Evolutionary conservation across 371 early-diverging fungal species (phyloP).

Genomic region (Haplosporangium sp.): DNA sequence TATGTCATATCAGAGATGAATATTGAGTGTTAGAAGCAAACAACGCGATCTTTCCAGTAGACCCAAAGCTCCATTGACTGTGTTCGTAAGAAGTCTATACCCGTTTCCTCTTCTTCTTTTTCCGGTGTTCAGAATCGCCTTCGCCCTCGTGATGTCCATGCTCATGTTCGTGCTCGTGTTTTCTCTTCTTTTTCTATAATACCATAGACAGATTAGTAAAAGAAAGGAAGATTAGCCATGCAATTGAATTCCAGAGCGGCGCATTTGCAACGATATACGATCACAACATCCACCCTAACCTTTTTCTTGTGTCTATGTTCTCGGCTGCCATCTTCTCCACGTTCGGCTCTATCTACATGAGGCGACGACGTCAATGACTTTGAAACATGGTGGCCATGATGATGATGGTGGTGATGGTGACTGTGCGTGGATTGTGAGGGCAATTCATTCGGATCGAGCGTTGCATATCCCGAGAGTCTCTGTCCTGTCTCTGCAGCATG

Average conservation of each 20-base stretch:
- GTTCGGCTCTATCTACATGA: slow-evolving; percentile 51
- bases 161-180: slow-evolving; percentile 68
- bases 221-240: neutral
- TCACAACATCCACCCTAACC: slow-evolving; percentile 44
- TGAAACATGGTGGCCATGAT: slow-evolving; percentile 28
- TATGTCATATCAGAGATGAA: neutral
- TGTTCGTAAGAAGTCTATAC: slow-evolving; percentile 28
- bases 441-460: neutral
- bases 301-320: slow-evolving; percentile 72
- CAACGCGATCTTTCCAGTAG: neutral
- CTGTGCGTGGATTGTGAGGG: slow-evolving; percentile 22
- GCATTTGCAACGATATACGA: too few species aligned
- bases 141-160: slow-evolving; percentile 61
- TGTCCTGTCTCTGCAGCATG: slow-evolving; percentile 7
- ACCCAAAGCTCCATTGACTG: neutral
- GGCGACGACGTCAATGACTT: slow-evolving; percentile 49
- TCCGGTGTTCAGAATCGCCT: slow-evolving; percentile 63
- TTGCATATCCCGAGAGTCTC: slow-evolving; percentile 14
- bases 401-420: slow-evolving; percentile 28
- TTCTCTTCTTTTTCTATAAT: slow-evolving; percentile 73
- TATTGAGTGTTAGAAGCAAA: neutral
- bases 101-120: slow-evolving; percentile 71
- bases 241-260: neutral
- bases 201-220: neutral
- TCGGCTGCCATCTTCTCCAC: slow-evolving; percentile 55